Evolutionary conservation across 2,329 filamentous ascomycete species (phyloP).

Genomic region (Acrocalymma vagum): DNA sequence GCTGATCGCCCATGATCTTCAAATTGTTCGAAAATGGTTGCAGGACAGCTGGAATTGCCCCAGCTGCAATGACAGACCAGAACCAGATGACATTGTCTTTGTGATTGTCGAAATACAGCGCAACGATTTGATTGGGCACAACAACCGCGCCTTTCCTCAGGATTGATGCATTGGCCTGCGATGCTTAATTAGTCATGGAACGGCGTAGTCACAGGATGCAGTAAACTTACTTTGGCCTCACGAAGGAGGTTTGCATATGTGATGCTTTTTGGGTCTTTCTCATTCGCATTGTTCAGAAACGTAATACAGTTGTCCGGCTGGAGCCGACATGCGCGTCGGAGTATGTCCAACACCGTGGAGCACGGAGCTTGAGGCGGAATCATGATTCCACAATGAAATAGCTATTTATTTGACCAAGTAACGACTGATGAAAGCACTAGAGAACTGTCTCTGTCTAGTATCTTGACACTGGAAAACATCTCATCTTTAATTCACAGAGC

Average conservation of each 20-base stretch:
- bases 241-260: constrained; percentile 6
- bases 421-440: too few relatives aligned
- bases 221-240: constrained; percentile 5
- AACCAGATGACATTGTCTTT: constrained; percentile 17
- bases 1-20: constrained; percentile 5
- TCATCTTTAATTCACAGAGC: too few relatives aligned
- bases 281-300: constrained; percentile 10
- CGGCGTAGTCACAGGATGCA: neutral
- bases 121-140: neutral
- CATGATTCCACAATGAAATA: too few relatives aligned
- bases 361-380: too few relatives aligned
- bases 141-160: constrained; percentile 6
- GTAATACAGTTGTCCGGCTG: constrained; percentile 10
- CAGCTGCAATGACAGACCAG: constrained; percentile 14
- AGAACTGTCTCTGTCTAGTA: too few relatives aligned
- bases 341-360: too few relatives aligned
- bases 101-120: constrained; percentile 18
- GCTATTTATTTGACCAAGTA: too few relatives aligned
- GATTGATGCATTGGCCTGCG: constrained; percentile 9
- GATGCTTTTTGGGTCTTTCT: constrained; percentile 3
- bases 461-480: too few relatives aligned
- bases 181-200: neutral
- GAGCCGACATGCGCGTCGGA: constrained; percentile 5
- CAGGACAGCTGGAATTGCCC: constrained; percentile 13
- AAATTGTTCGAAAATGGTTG: constrained; percentile 15